Percentiles rank a stretch among this genome's conserved stretches.
phyloP scores from a whole-genome alignment of 176 grass and related monocot species.

The Leersia perrieri region DNA sequence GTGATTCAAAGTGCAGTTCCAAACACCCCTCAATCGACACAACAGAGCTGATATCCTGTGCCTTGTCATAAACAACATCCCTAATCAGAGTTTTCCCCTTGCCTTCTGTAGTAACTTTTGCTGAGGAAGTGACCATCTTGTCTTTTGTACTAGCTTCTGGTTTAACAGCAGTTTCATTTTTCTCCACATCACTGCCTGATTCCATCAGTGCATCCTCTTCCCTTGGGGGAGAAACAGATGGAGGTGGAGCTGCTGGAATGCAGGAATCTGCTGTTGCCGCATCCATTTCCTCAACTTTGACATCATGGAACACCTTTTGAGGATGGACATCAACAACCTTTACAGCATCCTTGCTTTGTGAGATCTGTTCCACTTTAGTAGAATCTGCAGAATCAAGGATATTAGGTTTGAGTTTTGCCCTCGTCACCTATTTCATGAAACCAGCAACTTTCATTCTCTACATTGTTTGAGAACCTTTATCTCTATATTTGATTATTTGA shows the following conservation, averaged over 20 bases:
- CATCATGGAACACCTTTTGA: conserved; percentile 28
- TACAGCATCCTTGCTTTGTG: conserved; percentile 30
- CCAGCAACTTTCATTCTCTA: conserved; percentile 34
- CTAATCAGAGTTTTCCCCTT: conserved; percentile 16
- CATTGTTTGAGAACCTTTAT: conserved; percentile 21
- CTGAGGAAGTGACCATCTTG: neutral
- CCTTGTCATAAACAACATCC: neutral
- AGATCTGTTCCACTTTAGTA: conserved; percentile 23
- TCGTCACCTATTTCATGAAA: conserved; percentile 42
- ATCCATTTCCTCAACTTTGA: neutral
- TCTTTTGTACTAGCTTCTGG: neutral
- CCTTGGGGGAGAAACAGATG: neutral
- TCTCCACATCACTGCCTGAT: neutral
- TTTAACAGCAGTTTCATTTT: neutral
- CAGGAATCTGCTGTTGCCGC: neutral
- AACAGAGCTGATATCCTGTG: neutral
- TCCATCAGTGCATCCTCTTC: neutral
- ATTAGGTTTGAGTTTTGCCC: conserved; percentile 22
- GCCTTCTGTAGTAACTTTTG: conserved; percentile 2
- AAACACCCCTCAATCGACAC: conserved; percentile 29
- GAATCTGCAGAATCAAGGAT: conserved; percentile 49
- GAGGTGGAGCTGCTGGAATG: neutral
- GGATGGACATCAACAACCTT: conserved; percentile 31
- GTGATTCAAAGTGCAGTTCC: neutral
- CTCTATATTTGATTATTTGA: neutral